phyloP scores from a whole-genome alignment of 163 green algal genomes.

The Picocystis sp. region DNA sequence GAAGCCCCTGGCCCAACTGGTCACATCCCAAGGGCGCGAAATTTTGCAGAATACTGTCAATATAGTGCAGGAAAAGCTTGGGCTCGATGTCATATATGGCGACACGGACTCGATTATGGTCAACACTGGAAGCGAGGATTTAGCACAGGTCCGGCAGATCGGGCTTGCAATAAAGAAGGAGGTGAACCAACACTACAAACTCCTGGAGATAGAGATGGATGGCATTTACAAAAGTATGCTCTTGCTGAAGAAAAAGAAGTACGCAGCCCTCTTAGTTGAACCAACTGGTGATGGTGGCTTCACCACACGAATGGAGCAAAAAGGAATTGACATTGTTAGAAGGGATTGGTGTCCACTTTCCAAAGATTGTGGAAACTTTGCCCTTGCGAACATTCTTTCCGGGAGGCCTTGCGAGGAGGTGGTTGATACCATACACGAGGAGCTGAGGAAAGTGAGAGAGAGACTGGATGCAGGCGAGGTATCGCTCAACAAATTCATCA shows the following conservation, averaged over 20 bases:
- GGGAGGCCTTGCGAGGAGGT: conserved; percentile 52
- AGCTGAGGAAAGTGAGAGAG: conserved; percentile 30
- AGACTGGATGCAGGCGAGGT: conserved; percentile 30
- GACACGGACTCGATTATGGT: conserved; percentile 99
- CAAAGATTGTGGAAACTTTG: conserved; percentile 70
- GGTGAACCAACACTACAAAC: conserved; percentile 57
- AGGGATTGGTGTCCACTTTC: conserved; percentile 86
- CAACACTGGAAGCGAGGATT: conserved; percentile 45
- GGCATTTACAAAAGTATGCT: conserved; percentile 88
- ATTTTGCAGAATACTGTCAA: conserved; percentile 92
- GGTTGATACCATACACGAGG: conserved; percentile 46
- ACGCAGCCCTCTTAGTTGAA: conserved; percentile 83
- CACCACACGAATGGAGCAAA: conserved; percentile 55
- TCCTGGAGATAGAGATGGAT: conserved; percentile 96
- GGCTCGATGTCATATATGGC: conserved; percentile 81
- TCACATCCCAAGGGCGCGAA: conserved; percentile 74
- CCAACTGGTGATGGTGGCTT: conserved; percentile 12
- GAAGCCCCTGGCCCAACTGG: conserved; percentile 79
- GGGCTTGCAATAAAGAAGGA: conserved; percentile 21
- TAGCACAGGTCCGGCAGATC: conserved; percentile 25
- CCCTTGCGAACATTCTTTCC: conserved; percentile 71
- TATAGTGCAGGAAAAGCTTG: conserved; percentile 58
- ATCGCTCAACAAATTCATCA: conserved; percentile 69
- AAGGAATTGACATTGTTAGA: conserved; percentile 94
- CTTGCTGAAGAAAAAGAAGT: conserved; percentile 99